These are phyloP conservation scores for Sarocladium brachiariae DNA, from an alignment of 2,329 filamentous ascomycete species.

Conservation along the genomic window DNA sequence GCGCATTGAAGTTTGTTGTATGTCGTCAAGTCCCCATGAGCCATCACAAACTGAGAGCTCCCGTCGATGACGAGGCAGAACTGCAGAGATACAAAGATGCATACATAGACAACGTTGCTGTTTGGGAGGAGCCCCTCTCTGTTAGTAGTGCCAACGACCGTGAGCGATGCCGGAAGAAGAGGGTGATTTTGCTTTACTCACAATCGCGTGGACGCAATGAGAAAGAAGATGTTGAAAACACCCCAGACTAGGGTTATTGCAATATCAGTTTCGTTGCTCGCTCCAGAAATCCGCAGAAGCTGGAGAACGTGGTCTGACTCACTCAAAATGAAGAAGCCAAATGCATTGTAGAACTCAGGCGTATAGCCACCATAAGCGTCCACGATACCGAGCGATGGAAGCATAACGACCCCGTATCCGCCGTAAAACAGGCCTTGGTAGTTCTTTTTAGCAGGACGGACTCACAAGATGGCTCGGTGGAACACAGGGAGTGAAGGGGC, in stretches of 20 bases:
- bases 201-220: slow-evolving; percentile 18
- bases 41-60: slow-evolving; percentile 17
- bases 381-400: slow-evolving; percentile 18
- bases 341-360: slow-evolving; percentile 21
- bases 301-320: background rate
- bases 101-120: slow-evolving; percentile 22
- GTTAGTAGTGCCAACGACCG: too few relatives aligned
- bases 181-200: slow-evolving; percentile 14
- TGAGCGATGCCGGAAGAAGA: too few relatives aligned
- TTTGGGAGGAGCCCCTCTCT: too few relatives aligned
- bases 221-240: slow-evolving; percentile 21
- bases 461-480: too few relatives aligned
- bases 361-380: slow-evolving; percentile 21
- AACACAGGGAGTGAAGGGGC: too few relatives aligned
- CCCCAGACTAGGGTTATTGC: slow-evolving; percentile 18
- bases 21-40: slow-evolving; percentile 18
- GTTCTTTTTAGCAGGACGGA: background rate
- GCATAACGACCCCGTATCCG: slow-evolving; percentile 20
- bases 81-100: slow-evolving; percentile 18
- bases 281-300: too few relatives aligned
- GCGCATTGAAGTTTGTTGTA: slow-evolving; percentile 14
- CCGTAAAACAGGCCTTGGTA: slow-evolving; percentile 20
- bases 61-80: slow-evolving; percentile 19
- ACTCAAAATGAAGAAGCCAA: slow-evolving; percentile 23
- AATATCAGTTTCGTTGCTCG: too few relatives aligned